phyloP scores from a whole-genome alignment of 1,284 basidiomycete species.

The Apiotrichum laibachii region DNA sequence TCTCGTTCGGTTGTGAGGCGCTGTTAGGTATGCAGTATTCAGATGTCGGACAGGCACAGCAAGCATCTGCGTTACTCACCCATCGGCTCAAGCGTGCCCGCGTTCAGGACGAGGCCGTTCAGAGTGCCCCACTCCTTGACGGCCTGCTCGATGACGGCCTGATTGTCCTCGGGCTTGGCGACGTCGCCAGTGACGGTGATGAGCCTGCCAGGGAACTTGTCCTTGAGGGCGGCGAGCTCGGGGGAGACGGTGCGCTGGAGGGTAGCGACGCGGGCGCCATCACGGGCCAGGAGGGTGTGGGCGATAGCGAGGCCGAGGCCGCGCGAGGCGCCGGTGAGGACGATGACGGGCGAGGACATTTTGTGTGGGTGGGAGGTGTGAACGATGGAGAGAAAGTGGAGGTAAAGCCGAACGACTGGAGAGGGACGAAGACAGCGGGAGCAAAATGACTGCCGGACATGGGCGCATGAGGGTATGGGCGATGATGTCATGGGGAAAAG shows the following conservation, averaged over 20 bases:
- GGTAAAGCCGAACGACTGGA: no score
- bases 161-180: conserved; percentile 40
- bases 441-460: no score
- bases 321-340: conserved; percentile 49
- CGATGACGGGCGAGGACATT: conserved; percentile 34
- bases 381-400: no score
- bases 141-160: conserved; percentile 44
- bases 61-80: conserved; percentile 21
- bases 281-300: conserved; percentile 46
- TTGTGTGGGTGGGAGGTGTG: conserved; percentile 1
- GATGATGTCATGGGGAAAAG: no score
- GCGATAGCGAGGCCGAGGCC: conserved; percentile 57
- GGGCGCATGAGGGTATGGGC: no score
- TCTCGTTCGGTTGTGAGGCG: neutral
- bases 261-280: conserved; percentile 53
- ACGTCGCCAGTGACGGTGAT: conserved; percentile 51
- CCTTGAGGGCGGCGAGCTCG: conserved; percentile 47
- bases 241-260: conserved; percentile 54
- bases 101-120: conserved; percentile 56
- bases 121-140: conserved; percentile 52
- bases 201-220: conserved; percentile 36
- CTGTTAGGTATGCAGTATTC: neutral
- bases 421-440: no score
- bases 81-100: conserved; percentile 53
- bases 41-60: neutral